Conservation (phyloP, 257 asterid species). For the Paulownia fortunei region DNA sequence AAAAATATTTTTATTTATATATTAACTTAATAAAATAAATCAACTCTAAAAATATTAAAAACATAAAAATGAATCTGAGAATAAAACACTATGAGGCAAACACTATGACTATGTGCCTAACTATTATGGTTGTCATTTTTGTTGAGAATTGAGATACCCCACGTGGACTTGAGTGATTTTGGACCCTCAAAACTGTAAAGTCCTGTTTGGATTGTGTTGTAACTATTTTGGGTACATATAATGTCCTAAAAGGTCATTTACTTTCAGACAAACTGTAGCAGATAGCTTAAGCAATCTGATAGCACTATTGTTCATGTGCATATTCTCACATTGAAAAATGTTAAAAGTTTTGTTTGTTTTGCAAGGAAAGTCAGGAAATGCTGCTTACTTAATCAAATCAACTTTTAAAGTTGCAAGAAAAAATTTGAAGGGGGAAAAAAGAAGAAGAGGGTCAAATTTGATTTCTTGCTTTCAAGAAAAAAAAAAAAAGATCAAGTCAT, state of each 20-base stretch:
- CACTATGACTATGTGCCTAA: neutral
- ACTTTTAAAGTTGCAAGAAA: constrained; percentile 32
- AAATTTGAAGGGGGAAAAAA: neutral
- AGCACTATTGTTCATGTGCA: neutral
- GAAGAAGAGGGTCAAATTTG: constrained; percentile 30
- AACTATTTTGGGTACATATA: neutral
- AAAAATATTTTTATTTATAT: no score
- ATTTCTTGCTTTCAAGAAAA: constrained; percentile 7
- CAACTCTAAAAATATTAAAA: no score
- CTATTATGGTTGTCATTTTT: neutral
- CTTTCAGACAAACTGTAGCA: constrained; percentile 18
- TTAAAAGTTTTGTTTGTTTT: constrained; percentile 36
- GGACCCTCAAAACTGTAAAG: constrained; percentile 14
- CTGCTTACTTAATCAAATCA: constrained; percentile 28
- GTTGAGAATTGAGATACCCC: no score
- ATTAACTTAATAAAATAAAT: no score
- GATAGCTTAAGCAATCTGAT: constrained; percentile 35
- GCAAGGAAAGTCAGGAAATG: constrained; percentile 44
- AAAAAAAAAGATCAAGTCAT: neutral
- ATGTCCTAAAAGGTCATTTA: neutral
- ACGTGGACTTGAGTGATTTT: neutral
- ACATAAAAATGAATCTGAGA: no score
- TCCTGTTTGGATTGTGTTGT: constrained; percentile 19
- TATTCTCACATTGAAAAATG: constrained; percentile 30
- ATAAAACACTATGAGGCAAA: neutral